Percentiles rank a stretch among this genome's conserved stretches.
Conservation (phyloP, 2,329 filamentous ascomycete genomes). For the Beauveria brongniartii region DNA sequence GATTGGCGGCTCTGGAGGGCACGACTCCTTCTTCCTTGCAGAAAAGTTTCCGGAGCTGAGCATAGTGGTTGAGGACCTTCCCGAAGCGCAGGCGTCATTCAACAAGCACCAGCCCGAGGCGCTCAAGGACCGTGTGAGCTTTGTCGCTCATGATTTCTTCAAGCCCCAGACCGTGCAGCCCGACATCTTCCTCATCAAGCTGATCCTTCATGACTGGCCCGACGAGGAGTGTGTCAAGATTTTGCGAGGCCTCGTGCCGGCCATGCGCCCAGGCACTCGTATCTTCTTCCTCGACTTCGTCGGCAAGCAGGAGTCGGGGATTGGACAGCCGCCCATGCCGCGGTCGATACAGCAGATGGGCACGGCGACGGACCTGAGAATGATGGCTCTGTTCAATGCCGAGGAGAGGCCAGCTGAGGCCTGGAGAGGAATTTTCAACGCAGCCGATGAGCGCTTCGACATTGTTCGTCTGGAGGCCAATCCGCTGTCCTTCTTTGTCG, state of each 20-base stretch:
- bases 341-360: constrained; percentile 30
- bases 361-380: constrained; percentile 37
- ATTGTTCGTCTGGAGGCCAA: constrained; percentile 28
- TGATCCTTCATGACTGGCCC: constrained; percentile 49
- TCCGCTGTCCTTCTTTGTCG: constrained; percentile 28
- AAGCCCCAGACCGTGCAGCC: constrained; percentile 30
- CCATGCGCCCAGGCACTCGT: constrained; percentile 34
- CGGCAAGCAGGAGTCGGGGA: constrained; percentile 24
- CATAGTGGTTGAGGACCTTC: constrained; percentile 38
- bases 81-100: constrained; percentile 27
- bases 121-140: constrained; percentile 25
- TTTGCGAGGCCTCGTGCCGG: constrained; percentile 32
- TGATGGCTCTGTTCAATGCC: constrained; percentile 42
- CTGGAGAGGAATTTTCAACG: constrained; percentile 36
- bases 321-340: constrained; percentile 20
- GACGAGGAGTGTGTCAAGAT: constrained; percentile 35
- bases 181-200: constrained; percentile 44
- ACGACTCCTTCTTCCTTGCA: constrained; percentile 33
- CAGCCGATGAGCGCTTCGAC: constrained; percentile 38
- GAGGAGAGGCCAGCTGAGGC: constrained; percentile 37
- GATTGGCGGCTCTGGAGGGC: constrained; percentile 36
- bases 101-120: constrained; percentile 26
- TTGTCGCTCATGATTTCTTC: constrained; percentile 32
- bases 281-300: constrained; percentile 32
- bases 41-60: constrained; percentile 31